Base-by-base conservation (phyloP, 1,139 yeast species). In the Scheffersomyces titani region DNA sequence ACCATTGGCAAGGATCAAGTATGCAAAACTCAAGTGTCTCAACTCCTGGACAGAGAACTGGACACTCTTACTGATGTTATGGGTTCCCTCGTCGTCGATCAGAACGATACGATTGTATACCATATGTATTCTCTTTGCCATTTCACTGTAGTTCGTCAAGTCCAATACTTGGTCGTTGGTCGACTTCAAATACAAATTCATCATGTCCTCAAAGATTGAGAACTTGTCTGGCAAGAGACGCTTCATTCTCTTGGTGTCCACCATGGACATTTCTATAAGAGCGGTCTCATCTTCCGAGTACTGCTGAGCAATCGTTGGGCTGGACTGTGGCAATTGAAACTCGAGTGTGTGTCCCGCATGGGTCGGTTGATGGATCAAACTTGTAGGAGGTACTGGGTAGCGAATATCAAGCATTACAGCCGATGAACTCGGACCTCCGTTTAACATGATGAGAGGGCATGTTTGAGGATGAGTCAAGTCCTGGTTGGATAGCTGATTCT, bases 1-100 rank as follows among this genome's bases (percentile, higher is more conserved):
- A 5, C 77, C 77, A 55, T 62, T 67, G 1, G 71, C 65, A 21
- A 72, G 53, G 13, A 71, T 64, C 4, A 67, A 49, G 46, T 69
- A 67, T 22, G 63, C 56, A 16, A 73, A 53, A 30, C 65, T 60
- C 21, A 62, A 49, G 6, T 53, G 44, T 19, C 66, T 52, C 47
- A 60, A 49, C 44, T 63, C 65, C 16, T 56, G 47, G 21, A 61
- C 53, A 18, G 52, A 54, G n/a, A 61, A 55, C 13, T 44, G 24
- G 50, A 54, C 52, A 20, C 40, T 57, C 19, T 55, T 55, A 48
- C 56, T 51, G 22, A 55, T 40, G 45, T 61, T 46, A 13, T 46
- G 49, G 16, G 49, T 46, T 16, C 49, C 64, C 21, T 55, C 56
- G 22, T 56, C 61, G 9, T 54, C 47, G 21, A 53, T 47, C 22